A percentile compares a stretch with the other conserved stretches of the same genome.
phyloP scores from a whole-genome alignment of 768 basidiomycete genomes.

The Termitomyces sp. region DNA sequence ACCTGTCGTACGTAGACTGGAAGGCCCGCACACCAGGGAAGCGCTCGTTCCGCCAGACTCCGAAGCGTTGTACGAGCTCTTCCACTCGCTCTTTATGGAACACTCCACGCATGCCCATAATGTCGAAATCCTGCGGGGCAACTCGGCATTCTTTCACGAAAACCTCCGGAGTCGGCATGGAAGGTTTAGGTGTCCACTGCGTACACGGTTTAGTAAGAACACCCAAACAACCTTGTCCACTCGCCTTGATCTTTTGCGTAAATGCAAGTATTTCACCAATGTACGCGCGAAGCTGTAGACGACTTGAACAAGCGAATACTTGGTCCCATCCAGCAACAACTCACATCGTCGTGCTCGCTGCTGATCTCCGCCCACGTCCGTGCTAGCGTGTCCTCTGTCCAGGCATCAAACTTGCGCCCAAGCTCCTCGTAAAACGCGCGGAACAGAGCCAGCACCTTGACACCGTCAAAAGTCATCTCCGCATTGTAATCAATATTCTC shows the following conservation, averaged over 20 bases:
- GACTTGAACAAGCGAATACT: background rate
- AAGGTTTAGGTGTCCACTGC: constrained; percentile 63
- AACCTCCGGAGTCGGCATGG: constrained; percentile 51
- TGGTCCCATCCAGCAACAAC: constrained; percentile 10
- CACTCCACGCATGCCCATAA: constrained; percentile 66
- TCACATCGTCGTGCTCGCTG: constrained; percentile 76
- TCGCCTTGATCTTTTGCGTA: constrained; percentile 67
- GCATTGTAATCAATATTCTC: constrained; percentile 68
- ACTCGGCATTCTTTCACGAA: constrained; percentile 66
- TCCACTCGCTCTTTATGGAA: constrained; percentile 56
- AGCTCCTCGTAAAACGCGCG: constrained; percentile 69
- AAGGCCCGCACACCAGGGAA: constrained; percentile 73
- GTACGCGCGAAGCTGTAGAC: constrained; percentile 58
- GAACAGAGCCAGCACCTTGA: constrained; percentile 65
- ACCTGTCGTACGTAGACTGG: constrained; percentile 84
- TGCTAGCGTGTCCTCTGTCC: constrained; percentile 64
- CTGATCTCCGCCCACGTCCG: constrained; percentile 67
- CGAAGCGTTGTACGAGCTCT: constrained; percentile 59
- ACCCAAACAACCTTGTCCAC: constrained; percentile 3
- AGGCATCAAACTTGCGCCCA: constrained; percentile 76
- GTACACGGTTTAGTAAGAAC: constrained; percentile 4
- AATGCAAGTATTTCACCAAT: constrained; percentile 73
- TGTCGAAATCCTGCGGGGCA: constrained; percentile 52
- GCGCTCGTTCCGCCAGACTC: constrained; percentile 65
- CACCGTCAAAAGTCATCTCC: constrained; percentile 78